Evolutionary conservation across 345 rosid genomes (phyloP), one percentile per base, ranked within the genome.

Genomic region (Geranium rotundifolium): DNA sequence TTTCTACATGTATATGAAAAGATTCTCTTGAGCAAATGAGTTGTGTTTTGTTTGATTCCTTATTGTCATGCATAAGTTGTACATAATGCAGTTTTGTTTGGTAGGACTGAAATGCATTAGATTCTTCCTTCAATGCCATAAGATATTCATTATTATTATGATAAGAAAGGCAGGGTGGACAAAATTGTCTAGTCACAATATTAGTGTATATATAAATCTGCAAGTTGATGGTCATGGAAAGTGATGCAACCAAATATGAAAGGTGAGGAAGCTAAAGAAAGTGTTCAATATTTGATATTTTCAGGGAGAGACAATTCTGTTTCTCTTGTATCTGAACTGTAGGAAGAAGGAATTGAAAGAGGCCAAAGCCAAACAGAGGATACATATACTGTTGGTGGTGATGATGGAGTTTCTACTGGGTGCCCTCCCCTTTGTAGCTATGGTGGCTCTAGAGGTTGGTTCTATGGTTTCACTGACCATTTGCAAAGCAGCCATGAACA

Each of bases 381-480:
- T n/a, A n/a, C n/a, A n/a, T n/a, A n/a, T n/a, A n/a, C n/a, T 6
- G 50, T 9, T 2, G 37, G 50, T 9, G 52, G 16, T 12, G 13
- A 46, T 46, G 52, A 46, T 7, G 52, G 52, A 46, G 16, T 3
- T 46, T 46, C 16, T 46, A 14, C 14, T 9, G 16, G 52, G 52
- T 46, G 13, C 56, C 10, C 7, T 61, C 37, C 73, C 73, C 4
- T 65, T 70, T 46, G 64, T 50, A 4, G 61, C 65, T 9, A 65
- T 70, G 69, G 73, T 58, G 17, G 12, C 57, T 37, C 59, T 65
- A 18, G 73, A 65, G 65, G 15, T 65, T 54, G 69, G 60, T 6
- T 59, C 56, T 34, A 69, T 70, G 30, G 73, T 68, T 1, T 49
- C 61, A 61, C 57, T 60, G 17, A 65, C 69, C 2, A 39, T 70